These are phyloP conservation scores for Fusarium hainanense DNA, from an alignment of 2,329 filamentous ascomycete species.

Conservation along the genomic window DNA sequence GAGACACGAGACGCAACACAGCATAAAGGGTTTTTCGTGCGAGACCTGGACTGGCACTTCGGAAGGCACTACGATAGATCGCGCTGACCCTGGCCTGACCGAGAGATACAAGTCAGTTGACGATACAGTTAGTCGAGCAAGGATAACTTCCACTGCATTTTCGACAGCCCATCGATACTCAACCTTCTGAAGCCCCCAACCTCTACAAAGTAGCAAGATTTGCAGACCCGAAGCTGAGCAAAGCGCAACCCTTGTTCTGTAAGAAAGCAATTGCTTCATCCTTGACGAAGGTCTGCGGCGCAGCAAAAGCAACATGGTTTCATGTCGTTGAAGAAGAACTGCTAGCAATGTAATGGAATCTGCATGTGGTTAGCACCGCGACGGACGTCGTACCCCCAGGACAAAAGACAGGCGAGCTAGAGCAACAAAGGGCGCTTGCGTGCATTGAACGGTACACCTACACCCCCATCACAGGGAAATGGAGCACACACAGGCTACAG, in stretches of 20 bases:
- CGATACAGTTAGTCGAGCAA: not conserved
- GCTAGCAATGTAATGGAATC: slow-evolving; percentile 35
- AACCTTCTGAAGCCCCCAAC: not conserved
- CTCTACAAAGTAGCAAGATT: not conserved
- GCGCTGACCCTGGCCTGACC: slow-evolving; percentile 11
- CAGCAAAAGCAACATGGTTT: slow-evolving; percentile 33
- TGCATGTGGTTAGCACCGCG: slow-evolving; percentile 39
- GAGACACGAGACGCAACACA: slow-evolving; percentile 31
- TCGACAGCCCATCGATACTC: not conserved
- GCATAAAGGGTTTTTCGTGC: slow-evolving; percentile 16
- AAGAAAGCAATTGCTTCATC: slow-evolving; percentile 1
- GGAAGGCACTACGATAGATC: slow-evolving; percentile 12
- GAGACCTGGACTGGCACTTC: slow-evolving; percentile 16
- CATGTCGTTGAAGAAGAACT: slow-evolving; percentile 36
- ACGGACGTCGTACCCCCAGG: slow-evolving; percentile 16
- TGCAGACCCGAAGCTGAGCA: not conserved
- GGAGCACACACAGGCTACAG: slow-evolving; percentile 17
- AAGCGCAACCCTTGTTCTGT: not conserved
- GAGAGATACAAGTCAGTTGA: slow-evolving; percentile 6
- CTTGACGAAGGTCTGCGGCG: slow-evolving; percentile 11
- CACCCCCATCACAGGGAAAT: slow-evolving; percentile 36
- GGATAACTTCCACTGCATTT: not conserved
- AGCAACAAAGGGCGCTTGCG: slow-evolving; percentile 27
- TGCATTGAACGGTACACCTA: slow-evolving; percentile 22
- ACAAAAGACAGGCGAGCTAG: slow-evolving; percentile 14